Percentiles rank a stretch among this genome's conserved stretches.
Evolutionary conservation across 2,329 filamentous ascomycete species (phyloP).

Genomic region (Sclerotinia subarctica): DNA sequence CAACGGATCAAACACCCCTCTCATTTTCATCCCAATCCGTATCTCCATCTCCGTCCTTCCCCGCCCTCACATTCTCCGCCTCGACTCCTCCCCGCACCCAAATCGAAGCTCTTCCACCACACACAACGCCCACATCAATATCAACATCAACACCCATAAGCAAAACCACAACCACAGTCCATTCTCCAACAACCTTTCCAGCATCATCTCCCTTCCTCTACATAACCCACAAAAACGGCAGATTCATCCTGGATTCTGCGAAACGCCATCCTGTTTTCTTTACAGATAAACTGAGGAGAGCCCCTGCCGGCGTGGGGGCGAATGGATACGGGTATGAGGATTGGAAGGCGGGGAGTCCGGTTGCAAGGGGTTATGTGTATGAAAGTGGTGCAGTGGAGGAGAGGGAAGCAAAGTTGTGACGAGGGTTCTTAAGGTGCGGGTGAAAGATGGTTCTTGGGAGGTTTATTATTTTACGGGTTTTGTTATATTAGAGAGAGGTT

Average conservation of each 20-base stretch:
- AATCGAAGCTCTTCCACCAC: conserved; percentile 48
- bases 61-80: not conserved
- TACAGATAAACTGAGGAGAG: conserved; percentile 58
- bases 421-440: not conserved
- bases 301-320: conserved; percentile 29
- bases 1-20: conserved; percentile 14
- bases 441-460: not conserved
- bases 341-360: conserved; percentile 44
- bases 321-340: conserved; percentile 26
- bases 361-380: conserved; percentile 61
- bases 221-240: conserved; percentile 5
- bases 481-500: not conserved
- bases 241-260: conserved; percentile 47
- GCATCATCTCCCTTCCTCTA: conserved; percentile 29
- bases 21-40: not conserved
- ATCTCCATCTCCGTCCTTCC: not conserved
- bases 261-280: conserved; percentile 74
- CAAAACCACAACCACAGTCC: conserved; percentile 33
- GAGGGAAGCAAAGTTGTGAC: conserved; percentile 37
- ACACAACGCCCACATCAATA: conserved; percentile 21
- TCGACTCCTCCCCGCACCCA: conserved; percentile 40
- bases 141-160: not conserved
- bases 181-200: not conserved
- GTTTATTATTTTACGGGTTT: not conserved
- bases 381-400: conserved; percentile 42